Evolutionary conservation across 148 eudicot species (phyloP).

Genomic region (Diospyros kaki): DNA sequence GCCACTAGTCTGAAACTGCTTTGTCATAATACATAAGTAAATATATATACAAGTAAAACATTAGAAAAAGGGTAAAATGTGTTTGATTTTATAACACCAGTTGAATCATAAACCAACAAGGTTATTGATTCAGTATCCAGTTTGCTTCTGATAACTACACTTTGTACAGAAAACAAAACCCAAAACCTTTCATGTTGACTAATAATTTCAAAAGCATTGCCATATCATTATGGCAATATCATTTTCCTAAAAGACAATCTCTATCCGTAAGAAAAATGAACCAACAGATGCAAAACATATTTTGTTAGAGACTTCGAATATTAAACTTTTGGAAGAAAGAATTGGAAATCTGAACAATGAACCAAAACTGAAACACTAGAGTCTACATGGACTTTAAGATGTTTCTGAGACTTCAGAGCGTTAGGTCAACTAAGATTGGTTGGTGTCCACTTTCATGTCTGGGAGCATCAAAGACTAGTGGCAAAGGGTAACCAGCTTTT

Average conservation of each 20-base stretch:
- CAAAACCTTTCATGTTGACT: too few relatives aligned
- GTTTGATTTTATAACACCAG: too few relatives aligned
- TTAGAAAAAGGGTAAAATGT: too few relatives aligned
- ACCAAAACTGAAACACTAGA: neutral
- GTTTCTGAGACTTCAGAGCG: neutral
- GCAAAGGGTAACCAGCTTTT: conserved; percentile 3
- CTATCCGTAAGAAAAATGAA: neutral
- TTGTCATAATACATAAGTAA: too few relatives aligned
- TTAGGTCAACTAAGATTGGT: neutral
- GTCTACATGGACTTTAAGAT: neutral
- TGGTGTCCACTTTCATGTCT: neutral
- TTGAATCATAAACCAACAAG: too few relatives aligned
- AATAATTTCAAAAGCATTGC: too few relatives aligned
- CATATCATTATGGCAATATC: too few relatives aligned
- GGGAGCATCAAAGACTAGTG: conserved; percentile 7
- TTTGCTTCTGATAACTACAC: too few relatives aligned
- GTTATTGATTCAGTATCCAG: too few relatives aligned
- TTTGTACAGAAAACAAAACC: too few relatives aligned
- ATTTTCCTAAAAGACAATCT: neutral
- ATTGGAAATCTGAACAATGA: neutral
- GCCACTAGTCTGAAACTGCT: too few relatives aligned
- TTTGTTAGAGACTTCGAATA: neutral
- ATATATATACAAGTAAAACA: too few relatives aligned
- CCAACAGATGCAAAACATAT: neutral
- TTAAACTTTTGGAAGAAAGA: neutral